phyloP scores from a whole-genome alignment of 257 asterid genomes.

The Plantago elongata region DNA sequence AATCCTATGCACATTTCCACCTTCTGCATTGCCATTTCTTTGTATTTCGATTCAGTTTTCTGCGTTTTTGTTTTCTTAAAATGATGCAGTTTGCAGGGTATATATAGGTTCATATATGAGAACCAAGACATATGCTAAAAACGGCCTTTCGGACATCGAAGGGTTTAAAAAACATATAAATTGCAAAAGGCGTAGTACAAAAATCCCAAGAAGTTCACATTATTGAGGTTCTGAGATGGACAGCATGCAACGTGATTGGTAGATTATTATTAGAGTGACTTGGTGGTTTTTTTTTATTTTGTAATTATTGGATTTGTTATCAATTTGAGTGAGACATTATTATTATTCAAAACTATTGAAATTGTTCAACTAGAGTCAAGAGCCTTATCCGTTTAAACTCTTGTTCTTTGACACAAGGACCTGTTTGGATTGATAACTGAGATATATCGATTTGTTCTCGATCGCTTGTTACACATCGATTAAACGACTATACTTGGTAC shows the following conservation, averaged over 20 bases:
- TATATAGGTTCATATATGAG: background rate
- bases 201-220: conserved; percentile 9
- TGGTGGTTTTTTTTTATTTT: background rate
- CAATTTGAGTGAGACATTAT: conserved; percentile 14
- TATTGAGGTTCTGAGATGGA: conserved; percentile 22
- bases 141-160: conserved; percentile 28
- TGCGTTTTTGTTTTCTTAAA: background rate
- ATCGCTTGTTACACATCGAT: too few relatives aligned
- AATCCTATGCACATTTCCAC: conserved; percentile 42
- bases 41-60: background rate
- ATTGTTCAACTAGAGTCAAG: background rate
- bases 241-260: conserved; percentile 17
- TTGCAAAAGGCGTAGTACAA: background rate
- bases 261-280: conserved; percentile 18
- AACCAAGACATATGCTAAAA: background rate
- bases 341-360: background rate
- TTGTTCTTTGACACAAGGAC: background rate
- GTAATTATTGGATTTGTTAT: conserved; percentile 8
- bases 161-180: background rate
- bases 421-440: background rate
- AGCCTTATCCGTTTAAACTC: conserved; percentile 16
- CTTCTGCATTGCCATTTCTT: conserved; percentile 44
- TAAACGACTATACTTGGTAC: too few relatives aligned
- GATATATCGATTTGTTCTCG: too few relatives aligned
- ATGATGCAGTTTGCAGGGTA: conserved; percentile 13